Percentiles rank a stretch among this genome's conserved stretches.
phyloP scores from a whole-genome alignment of 192 early-diverging fungal genomes.

The Helicostylum pulchrum region DNA sequence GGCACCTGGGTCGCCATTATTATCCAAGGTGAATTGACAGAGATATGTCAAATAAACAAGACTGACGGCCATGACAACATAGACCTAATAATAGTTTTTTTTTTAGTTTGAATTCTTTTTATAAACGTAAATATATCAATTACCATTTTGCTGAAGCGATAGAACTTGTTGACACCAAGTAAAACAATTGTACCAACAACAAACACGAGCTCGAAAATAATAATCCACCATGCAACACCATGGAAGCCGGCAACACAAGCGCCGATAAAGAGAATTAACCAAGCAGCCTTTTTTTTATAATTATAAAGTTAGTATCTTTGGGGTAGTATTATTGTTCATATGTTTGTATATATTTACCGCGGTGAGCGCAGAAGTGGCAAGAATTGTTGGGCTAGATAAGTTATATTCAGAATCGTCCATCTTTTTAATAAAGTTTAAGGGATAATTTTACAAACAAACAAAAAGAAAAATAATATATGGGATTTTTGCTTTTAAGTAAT shows the following conservation, averaged over 20 bases:
- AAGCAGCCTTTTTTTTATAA: conserved; percentile 17
- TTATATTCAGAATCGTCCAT: too few relatives aligned
- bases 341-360: too few relatives aligned
- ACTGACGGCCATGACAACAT: conserved; percentile 22
- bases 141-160: conserved; percentile 14
- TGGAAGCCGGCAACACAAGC: conserved; percentile 15
- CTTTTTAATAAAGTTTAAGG: too few relatives aligned
- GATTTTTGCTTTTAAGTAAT: too few relatives aligned
- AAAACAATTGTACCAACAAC: conserved; percentile 11
- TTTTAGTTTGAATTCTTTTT: neutral
- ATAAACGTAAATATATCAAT: neutral
- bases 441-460: too few relatives aligned
- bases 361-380: too few relatives aligned
- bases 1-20: neutral
- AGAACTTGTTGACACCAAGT: neutral
- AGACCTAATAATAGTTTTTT: conserved; percentile 11
- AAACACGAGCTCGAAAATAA: conserved; percentile 27
- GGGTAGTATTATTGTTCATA: too few relatives aligned
- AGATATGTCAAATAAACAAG: conserved; percentile 23
- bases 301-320: too few relatives aligned
- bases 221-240: conserved; percentile 30
- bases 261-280: conserved; percentile 33
- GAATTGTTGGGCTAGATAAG: too few relatives aligned
- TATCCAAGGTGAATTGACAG: neutral
- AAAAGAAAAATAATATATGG: too few relatives aligned